A percentile compares a stretch with the other conserved stretches of the same genome.
These are phyloP conservation scores for Acaromyces ingoldii DNA, from an alignment of 1,284 basidiomycete genomes.

Conservation along the genomic window DNA sequence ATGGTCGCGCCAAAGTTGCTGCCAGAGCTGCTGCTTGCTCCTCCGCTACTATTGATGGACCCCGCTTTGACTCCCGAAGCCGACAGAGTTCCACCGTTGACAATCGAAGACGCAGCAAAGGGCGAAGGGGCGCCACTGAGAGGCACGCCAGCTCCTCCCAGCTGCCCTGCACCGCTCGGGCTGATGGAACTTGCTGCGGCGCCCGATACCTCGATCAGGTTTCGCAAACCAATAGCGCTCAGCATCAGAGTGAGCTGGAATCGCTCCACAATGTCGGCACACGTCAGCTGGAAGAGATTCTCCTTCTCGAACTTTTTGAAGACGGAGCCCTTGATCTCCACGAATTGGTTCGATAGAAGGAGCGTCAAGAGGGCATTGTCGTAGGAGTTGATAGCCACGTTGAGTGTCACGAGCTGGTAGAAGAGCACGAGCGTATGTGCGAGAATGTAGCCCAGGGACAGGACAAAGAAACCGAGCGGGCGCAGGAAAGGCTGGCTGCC, in stretches of 20 bases:
- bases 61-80: too few species aligned
- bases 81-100: constrained; percentile 12
- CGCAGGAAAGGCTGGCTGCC: constrained; percentile 58
- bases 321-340: constrained; percentile 97
- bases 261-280: constrained; percentile 86
- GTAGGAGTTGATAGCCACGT: constrained; percentile 97
- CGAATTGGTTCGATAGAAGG: constrained; percentile 95
- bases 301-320: constrained; percentile 99
- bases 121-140: background rate
- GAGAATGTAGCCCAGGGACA: constrained; percentile 73
- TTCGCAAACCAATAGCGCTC: constrained; percentile 81
- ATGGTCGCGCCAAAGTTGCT: constrained; percentile 55
- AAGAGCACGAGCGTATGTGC: constrained; percentile 89
- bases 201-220: constrained; percentile 88
- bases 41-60: too few species aligned
- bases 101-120: constrained; percentile 7
- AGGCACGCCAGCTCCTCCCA: too few species aligned
- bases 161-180: background rate
- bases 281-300: constrained; percentile 95
- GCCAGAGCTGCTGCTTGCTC: background rate
- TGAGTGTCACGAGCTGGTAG: constrained; percentile 90
- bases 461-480: constrained; percentile 76
- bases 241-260: constrained; percentile 92
- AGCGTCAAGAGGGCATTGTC: constrained; percentile 92
- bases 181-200: constrained; percentile 57